Base-by-base conservation (phyloP, 805 yeast genomes). In the Scheffersomyces ergatensis region DNA sequence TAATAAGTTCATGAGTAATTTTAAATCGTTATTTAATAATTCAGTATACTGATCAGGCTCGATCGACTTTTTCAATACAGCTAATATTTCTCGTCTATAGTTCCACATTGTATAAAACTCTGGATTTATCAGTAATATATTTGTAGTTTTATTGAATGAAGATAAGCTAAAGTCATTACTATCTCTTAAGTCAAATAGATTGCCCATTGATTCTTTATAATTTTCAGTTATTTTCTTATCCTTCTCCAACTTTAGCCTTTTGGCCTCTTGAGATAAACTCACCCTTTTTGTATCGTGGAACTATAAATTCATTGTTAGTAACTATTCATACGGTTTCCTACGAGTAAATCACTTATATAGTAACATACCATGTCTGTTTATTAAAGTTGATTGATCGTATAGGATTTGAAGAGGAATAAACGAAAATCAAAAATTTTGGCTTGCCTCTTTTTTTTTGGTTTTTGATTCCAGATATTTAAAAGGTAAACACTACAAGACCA, bases 21-120 rank as follows among this genome's bases (percentile, higher is more conserved):
- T 48, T 34, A 93, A 67, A 48, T 92, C 99, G 3, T 65, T 58
- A 1, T 69, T 68, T 33, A 84, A 65, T 7, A 49, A 37, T 37
- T 33, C 38, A 29, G 20, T 43, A 33, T 35, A 40, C 12, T 43
- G 42, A 14, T 55, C 40, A 9, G 41, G 16, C 17, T 38, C 40
- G 2, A 32, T 39, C 14, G 46, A 30, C 20, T 38, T 34, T 6
- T 33, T 31, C 6, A 34, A 4, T 26, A 50, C 33, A 25, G 71
- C 60, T 29, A 70, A 46, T 2, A 85, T 79, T 48, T 87, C 93
- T 40, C 97, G 74, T 42, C 98, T 75, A 55, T 74, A 85, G 57
- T 93, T 93, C 98, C 98, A 93, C 0, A 80, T 71, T 0, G 97
- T 82, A 60, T 90, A 90, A 47, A 84, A 77, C 56, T 93, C 98